These are phyloP conservation scores for Mycena olivaceomarginata DNA, from an alignment of 768 basidiomycete genomes.

Conservation along the genomic window DNA sequence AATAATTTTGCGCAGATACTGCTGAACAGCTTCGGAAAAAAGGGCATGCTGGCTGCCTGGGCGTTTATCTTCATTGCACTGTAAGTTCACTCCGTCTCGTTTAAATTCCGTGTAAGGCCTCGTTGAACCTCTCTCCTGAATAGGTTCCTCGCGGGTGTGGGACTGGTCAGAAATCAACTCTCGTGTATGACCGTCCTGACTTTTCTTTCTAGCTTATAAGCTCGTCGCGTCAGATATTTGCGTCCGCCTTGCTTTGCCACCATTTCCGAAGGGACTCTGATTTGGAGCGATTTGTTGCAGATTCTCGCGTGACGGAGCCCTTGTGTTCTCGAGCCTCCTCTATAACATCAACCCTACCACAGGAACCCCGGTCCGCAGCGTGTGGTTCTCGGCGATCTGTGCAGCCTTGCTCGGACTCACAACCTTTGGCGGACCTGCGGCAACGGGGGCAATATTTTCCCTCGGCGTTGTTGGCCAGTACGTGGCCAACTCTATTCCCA, in stretches of 20 bases:
- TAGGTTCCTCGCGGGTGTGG: slow-evolving; percentile 8
- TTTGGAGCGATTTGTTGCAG: background rate
- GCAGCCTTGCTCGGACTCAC: background rate
- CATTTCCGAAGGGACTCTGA: background rate
- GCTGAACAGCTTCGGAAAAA: slow-evolving; percentile 67
- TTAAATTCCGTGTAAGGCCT: no score
- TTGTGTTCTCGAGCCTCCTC: background rate
- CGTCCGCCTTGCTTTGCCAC: background rate
- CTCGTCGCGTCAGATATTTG: slow-evolving; percentile 36
- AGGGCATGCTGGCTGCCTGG: slow-evolving; percentile 72
- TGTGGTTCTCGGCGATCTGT: background rate
- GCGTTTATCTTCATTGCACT: slow-evolving; percentile 71
- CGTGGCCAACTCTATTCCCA: background rate
- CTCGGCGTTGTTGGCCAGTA: slow-evolving; percentile 4
- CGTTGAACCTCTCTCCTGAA: background rate
- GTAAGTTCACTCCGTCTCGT: slow-evolving; percentile 52
- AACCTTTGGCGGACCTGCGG: slow-evolving; percentile 5
- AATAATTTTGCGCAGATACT: slow-evolving; percentile 55
- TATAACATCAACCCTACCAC: slow-evolving; percentile 13
- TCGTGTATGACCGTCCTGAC: background rate
- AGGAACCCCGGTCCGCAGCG: slow-evolving; percentile 1
- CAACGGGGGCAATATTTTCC: background rate
- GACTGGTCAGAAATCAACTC: background rate
- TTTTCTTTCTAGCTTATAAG: slow-evolving; percentile 9
- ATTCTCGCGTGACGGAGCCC: slow-evolving; percentile 27